Conservation (phyloP, 2,329 filamentous ascomycete species). For the Calonectria ilicicola region DNA sequence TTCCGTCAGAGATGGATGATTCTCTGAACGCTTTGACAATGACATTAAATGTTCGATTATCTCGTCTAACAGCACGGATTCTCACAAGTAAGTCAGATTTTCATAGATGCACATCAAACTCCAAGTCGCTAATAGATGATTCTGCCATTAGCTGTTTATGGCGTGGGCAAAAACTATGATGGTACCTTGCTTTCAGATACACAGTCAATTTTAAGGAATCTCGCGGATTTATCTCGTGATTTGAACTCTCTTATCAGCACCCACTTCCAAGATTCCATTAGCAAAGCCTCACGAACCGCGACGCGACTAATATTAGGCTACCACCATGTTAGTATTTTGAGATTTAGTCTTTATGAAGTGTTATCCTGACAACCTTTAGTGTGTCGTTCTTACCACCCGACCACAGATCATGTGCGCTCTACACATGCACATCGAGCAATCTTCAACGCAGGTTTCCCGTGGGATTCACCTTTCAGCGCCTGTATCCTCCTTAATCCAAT, state of each 20-base stretch:
- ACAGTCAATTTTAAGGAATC: conserved; percentile 41
- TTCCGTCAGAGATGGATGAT: conserved; percentile 43
- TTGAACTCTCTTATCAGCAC: conserved; percentile 41
- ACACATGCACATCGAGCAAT: conserved; percentile 46
- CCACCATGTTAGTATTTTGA: conserved; percentile 29
- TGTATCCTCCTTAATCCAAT: conserved; percentile 43
- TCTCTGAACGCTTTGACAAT: conserved; percentile 41
- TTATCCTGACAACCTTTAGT: conserved; percentile 27
- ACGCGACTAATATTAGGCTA: conserved; percentile 43
- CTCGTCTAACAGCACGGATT: conserved; percentile 39
- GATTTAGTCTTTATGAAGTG: accelerated
- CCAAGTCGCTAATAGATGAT: accelerated
- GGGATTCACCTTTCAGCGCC: conserved; percentile 37
- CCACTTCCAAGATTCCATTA: conserved; percentile 44
- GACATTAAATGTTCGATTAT: conserved; percentile 42
- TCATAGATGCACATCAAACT: accelerated
- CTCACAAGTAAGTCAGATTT: conserved; percentile 27
- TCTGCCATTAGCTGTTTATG: conserved; percentile 35
- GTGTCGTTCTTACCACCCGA: conserved; percentile 45
- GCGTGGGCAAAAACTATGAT: conserved; percentile 44
- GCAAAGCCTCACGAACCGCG: conserved; percentile 43
- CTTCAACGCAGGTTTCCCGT: conserved; percentile 30
- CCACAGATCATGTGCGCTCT: conserved; percentile 49
- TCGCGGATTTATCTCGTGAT: conserved; percentile 43
- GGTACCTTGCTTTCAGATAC: conserved; percentile 44